Evolutionary conservation across 2,329 filamentous ascomycete genomes (phyloP).

Genomic region (Xylariaceae sp.): DNA sequence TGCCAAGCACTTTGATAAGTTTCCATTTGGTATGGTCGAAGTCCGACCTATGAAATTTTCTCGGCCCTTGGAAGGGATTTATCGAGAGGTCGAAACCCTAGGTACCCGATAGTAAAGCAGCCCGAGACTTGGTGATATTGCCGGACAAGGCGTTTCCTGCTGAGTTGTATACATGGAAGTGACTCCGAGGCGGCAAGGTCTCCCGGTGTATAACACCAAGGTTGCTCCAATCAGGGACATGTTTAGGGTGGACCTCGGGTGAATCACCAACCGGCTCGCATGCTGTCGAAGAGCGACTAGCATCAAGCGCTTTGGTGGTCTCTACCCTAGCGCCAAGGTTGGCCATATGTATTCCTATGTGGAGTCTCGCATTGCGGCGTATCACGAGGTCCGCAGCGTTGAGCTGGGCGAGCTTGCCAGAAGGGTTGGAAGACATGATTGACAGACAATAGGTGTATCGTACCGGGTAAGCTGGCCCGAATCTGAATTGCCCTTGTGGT

Average conservation of each 20-base stretch:
- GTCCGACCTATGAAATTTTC: conserved; percentile 28
- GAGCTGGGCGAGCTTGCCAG: too few species aligned
- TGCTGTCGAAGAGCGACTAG: too few species aligned
- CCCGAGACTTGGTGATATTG: conserved; percentile 31
- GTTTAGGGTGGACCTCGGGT: conserved; percentile 22
- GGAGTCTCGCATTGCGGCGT: conserved; percentile 10
- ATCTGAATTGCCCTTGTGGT: too few species aligned
- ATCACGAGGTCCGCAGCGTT: conserved; percentile 8
- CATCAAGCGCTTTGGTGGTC: too few species aligned
- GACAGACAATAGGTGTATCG: too few species aligned
- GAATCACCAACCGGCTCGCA: too few species aligned
- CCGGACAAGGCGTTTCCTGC: conserved; percentile 40
- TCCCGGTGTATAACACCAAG: conserved; percentile 52
- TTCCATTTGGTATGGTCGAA: conserved; percentile 32
- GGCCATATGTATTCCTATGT: conserved; percentile 18
- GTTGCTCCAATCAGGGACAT: conserved; percentile 53
- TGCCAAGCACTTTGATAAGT: conserved; percentile 52
- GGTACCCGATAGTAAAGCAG: conserved; percentile 39
- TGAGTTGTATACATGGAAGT: conserved; percentile 46
- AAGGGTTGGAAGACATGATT: too few species aligned
- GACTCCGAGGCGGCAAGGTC: conserved; percentile 47
- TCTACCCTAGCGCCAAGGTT: too few species aligned
- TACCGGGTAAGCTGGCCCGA: too few species aligned
- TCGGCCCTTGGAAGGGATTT: conserved; percentile 38
- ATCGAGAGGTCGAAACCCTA: conserved; percentile 47